Evolutionary conservation across 495 filamentous ascomycete species (phyloP), one percentile per base, ranked within the genome.

Genomic region (Saxophila tyrrhenica): DNA sequence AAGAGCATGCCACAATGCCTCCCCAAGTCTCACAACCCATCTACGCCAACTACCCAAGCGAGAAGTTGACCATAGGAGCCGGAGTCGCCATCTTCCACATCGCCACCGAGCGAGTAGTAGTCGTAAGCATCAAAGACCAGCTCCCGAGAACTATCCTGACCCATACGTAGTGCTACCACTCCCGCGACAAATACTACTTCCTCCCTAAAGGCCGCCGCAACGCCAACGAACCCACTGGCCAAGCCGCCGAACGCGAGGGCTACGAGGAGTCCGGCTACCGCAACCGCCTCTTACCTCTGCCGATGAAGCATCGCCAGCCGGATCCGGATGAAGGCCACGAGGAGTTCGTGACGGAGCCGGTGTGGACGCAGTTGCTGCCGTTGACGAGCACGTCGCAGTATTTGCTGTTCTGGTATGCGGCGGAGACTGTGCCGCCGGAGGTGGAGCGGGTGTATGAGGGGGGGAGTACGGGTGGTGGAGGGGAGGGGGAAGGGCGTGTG

Each of bases 221-320:
- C 64, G 68, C 66, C 10, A 65, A 64, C 17, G 73, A 76, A 54
- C 65, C 67, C 8, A 67, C 57, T 17, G 63, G 54, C 0, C 38
- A 39, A 17, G 72, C 62, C 0, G 73, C 73, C 0, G 68, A 72
- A 45, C 60, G 73, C 25, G 73, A 76, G 52, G 73, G 73, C 13
- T 75, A 67, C 62, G 73, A 76, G 57, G 73, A 76, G 69, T 72
- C 70, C 3, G 73, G 73, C 35, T 76, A 71, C 61, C 65, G 71
- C 32, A 75, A 76, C 51, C 67, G 73, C 41, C 61, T 75, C 25
- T 64, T 76, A 19, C 72, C 73, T 8, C 58, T 76, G 16, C 67
- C 71, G 1, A 59, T 70, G 1, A 59, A 53, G 35, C 73, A 74
- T 50, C 60, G 66, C 24, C 73, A 75, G 54, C 11, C 55, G 22